Evolutionary conservation across 106 monocot genomes (phyloP), one percentile per base, ranked within the genome.

Genomic region (Dendrobium huoshanense): DNA sequence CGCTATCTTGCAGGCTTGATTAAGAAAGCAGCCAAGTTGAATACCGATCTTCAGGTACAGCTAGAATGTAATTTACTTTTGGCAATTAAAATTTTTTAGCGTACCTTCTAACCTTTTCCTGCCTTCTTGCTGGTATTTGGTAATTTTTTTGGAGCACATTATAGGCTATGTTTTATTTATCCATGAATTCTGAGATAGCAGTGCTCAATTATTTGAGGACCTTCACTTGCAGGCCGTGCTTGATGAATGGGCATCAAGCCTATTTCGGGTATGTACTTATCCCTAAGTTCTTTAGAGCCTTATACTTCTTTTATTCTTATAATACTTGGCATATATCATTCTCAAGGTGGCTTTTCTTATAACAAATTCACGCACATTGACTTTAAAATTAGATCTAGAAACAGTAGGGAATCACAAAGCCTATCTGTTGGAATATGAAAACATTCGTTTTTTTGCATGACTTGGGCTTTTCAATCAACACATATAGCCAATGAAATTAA

Each of bases 231-330:
- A 98, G 98, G 94, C 92, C 72, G 85, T 98, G 37, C 44, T 98
- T 51, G 98, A 98, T 83, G 98, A 98, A 89, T 98, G 98, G 98
- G 98, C 94, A 79, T 88, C 91, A 44, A 98, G 98, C 42, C 83
- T 98, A 83, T 98, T 98, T 79, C 85, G 92, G 92, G 98, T 98
- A 91, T 79, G 49, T 41, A 27, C 58, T 65, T 37, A 41, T 25
- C 41, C 37, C 4, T 37, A 40, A 33, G 2, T 11, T 72, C 10
- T 11, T 72, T 25, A 4, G 37, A 72, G 72, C 16, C 72, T 72
- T 72, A 17, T 29, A 25, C 15, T 40, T 3, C 10, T 11, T 48
- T 48, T 48, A 9, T 51, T 13, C 1, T 51, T 51, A 51, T 13
- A 51, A 51, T 51, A 3, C 51, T 13, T 16, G 51, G 13, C 51